A percentile compares a stretch with the other conserved stretches of the same genome.
phyloP scores from a whole-genome alignment of 805 yeast species.

The Teunomyces pallodes region DNA sequence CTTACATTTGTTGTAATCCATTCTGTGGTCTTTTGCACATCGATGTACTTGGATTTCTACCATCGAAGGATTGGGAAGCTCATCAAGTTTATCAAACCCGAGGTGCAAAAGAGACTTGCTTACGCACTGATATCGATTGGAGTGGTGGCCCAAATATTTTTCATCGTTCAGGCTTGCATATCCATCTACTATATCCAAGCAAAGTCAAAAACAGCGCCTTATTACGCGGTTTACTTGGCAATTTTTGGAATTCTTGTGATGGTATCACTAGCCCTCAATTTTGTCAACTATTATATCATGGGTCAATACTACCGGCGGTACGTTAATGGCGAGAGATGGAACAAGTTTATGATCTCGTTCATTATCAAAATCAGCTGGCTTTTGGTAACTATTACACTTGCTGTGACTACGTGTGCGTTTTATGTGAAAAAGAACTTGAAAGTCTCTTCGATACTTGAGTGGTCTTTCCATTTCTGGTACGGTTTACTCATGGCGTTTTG shows the following conservation, averaged over 20 bases:
- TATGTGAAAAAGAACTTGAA: conserved; percentile 16
- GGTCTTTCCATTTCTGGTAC: conserved; percentile 29
- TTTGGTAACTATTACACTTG: conserved; percentile 18
- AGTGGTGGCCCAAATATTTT: conserved; percentile 5
- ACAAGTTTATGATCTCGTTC: conserved; percentile 27
- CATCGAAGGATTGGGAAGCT: conserved; percentile 28
- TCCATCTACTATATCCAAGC: neutral
- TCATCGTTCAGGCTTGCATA: neutral
- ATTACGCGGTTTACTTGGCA: neutral
- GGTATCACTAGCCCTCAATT: conserved; percentile 24
- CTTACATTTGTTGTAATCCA: conserved; percentile 19
- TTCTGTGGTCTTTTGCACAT: conserved; percentile 18
- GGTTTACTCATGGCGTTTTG: conserved; percentile 25
- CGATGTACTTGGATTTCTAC: conserved; percentile 26
- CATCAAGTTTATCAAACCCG: conserved; percentile 25
- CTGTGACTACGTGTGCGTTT: conserved; percentile 18
- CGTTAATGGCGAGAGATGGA: conserved; percentile 28
- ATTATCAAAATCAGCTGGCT: conserved; percentile 24
- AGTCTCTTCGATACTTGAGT: conserved; percentile 21
- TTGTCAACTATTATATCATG: conserved; percentile 27
- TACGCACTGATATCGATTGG: conserved; percentile 22
- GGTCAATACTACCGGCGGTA: conserved; percentile 27
- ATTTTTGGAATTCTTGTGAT: conserved; percentile 22
- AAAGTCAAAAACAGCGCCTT: neutral
- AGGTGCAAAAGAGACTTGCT: conserved; percentile 22